Base-by-base conservation (phyloP, 441 rosid species). In the Gossypium schwendimanii region DNA sequence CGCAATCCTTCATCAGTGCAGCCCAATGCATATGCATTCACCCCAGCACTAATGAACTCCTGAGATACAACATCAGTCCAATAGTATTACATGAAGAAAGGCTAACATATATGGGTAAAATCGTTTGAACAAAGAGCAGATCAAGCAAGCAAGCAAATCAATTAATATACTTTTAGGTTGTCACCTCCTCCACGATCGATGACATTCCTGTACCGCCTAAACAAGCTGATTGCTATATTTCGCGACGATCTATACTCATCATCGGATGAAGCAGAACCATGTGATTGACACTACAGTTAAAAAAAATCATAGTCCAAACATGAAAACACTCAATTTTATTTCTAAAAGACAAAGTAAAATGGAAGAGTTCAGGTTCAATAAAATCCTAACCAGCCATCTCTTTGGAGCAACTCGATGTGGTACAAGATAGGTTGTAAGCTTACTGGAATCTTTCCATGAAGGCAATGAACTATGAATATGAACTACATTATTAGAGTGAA, bases 131-230 rank as follows among this genome's bases (percentile, higher is more conserved):
- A 23, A 61, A 53, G 63, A 17, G 62, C 11, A 73, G 67, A 77
- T 4, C 23, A 71, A 52, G 57, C 57, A 52, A 52, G 57, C 23
- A 52, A 15, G 11, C 11, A 52, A 52, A 52, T 52, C 57, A 52
- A 15, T 52, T 71, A 78, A 77, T 77, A 75, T 89, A 91, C 97
- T 87, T 88, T 88, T 80, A 93, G 77, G 87, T 87, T 91, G 89
- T 91, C 90, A 77, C 89, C 97, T 88, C 90, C 91, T 74, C 98
- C 98, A 2, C 97, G 94, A 59, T 88, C 94, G 68, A 93, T 84
- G 66, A 81, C 93, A 21, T 87, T 88, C 82, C 85, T 88, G 82
- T 93, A 91, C 50, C 96, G 88, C 85, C 86, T 85, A 77, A 93
- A 82, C 79, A 93, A 82, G 81, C 91, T 91, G 82, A 87, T 83